Conservation (phyloP, 805 yeast species). For the Priceomyces fermenticarens region DNA sequence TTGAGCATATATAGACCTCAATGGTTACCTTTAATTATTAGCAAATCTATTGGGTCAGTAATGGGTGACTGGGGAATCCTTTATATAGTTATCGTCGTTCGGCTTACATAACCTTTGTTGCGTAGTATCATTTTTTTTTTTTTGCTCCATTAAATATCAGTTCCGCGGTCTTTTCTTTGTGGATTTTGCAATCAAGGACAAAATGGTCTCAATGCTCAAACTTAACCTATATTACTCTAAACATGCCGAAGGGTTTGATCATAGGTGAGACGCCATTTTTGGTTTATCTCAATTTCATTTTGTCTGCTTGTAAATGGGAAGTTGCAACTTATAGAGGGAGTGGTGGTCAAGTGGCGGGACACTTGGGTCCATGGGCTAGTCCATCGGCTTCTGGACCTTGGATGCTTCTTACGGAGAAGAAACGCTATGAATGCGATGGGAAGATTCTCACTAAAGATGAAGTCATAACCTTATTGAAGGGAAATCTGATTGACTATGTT, state of each 20-base stretch:
- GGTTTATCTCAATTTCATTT: conserved; percentile 11
- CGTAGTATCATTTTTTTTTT: too few species aligned
- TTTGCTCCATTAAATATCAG: too few species aligned
- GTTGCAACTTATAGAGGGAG: too few species aligned
- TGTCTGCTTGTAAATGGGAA: conserved; percentile 10
- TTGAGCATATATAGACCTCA: conserved; percentile 1
- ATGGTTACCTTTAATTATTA: too few species aligned
- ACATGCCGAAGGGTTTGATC: conserved; percentile 7
- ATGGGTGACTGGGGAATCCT: too few species aligned
- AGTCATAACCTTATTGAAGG: background rate
- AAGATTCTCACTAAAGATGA: background rate
- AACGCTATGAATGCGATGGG: too few species aligned
- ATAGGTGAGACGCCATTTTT: conserved; percentile 18
- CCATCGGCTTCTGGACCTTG: too few species aligned
- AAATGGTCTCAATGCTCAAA: background rate
- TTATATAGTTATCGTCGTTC: too few species aligned
- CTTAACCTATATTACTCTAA: too few species aligned
- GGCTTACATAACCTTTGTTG: too few species aligned
- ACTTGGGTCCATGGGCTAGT: background rate
- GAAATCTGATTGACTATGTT: conserved; percentile 7
- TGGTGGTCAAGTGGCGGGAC: background rate
- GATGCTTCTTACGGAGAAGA: too few species aligned
- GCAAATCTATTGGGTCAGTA: too few species aligned
- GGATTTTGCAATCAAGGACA: conserved; percentile 8
- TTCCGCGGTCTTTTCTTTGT: conserved; percentile 3